Conservation (phyloP, 805 yeast species). For the Spathaspora passalidarum region DNA sequence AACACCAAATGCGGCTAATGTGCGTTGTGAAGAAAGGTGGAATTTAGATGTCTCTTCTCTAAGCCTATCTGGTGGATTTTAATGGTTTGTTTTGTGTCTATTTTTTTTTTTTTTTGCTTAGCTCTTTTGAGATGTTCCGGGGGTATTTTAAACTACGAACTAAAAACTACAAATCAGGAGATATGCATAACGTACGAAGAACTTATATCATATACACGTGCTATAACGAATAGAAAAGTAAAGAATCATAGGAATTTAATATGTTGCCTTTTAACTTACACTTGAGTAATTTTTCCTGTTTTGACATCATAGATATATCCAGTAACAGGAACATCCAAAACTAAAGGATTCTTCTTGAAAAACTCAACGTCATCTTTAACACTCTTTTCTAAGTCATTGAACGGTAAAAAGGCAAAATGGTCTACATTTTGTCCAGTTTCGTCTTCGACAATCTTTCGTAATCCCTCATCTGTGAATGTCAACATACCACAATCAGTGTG, state of each 20-base stretch:
- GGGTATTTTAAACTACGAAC: too few species aligned
- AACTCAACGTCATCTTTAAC: slow-evolving; percentile 34
- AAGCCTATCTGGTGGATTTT: too few species aligned
- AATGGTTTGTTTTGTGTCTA: too few species aligned
- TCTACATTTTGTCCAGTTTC: slow-evolving; percentile 30
- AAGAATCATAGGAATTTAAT: background rate
- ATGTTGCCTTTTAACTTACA: slow-evolving; percentile 5
- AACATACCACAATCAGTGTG: slow-evolving; percentile 47
- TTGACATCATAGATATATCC: slow-evolving; percentile 40
- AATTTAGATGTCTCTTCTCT: too few species aligned
- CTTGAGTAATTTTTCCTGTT: slow-evolving; percentile 29
- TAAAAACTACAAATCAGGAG: too few species aligned
- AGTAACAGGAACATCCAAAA: slow-evolving; percentile 34
- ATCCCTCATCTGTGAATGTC: slow-evolving; percentile 30
- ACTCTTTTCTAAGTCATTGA: slow-evolving; percentile 30
- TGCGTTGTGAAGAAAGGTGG: too few species aligned
- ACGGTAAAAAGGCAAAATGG: slow-evolving; percentile 32
- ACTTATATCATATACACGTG: background rate
- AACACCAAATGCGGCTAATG: too few species aligned
- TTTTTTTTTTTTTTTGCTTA: too few species aligned
- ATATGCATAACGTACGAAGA: too few species aligned
- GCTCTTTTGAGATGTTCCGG: too few species aligned
- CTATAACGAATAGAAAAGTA: background rate
- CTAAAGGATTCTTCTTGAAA: slow-evolving; percentile 25
- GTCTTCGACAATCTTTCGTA: slow-evolving; percentile 24